These are phyloP conservation scores for Calonectria ilicicola DNA, from an alignment of 2,329 filamentous ascomycete genomes.

Conservation along the genomic window DNA sequence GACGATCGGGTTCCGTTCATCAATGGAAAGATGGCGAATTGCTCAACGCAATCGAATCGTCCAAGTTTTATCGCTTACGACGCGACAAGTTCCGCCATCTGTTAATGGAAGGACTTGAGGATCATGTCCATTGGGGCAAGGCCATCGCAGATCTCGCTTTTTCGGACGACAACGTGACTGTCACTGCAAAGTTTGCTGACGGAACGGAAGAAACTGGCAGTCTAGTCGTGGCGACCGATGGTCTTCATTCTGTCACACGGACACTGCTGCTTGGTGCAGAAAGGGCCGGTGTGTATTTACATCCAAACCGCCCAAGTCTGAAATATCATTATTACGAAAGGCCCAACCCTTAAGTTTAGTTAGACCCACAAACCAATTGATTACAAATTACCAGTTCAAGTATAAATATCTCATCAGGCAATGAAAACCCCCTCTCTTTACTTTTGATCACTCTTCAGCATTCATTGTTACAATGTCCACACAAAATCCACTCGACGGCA, in stretches of 20 bases:
- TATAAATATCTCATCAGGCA: no score
- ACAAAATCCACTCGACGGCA: no score
- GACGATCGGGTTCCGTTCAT: neutral
- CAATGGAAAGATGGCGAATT: neutral
- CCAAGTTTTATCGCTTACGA: neutral
- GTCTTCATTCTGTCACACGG: neutral
- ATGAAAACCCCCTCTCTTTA: no score
- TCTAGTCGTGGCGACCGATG: neutral
- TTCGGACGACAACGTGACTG: neutral
- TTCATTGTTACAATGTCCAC: no score
- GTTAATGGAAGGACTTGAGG: neutral
- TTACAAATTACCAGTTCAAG: no score
- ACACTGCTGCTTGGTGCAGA: neutral
- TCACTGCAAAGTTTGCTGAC: neutral
- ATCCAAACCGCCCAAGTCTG: no score
- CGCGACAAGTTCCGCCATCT: neutral
- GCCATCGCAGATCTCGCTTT: neutral
- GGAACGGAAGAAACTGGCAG: neutral
- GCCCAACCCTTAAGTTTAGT: no score
- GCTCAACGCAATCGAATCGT: neutral
- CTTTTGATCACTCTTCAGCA: no score
- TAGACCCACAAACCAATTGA: no score
- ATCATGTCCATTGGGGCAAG: neutral
- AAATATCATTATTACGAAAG: no score
- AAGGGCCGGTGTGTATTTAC: neutral